phyloP scores from a whole-genome alignment of 306 rosid genomes.

The Vachellia pachyceras region DNA sequence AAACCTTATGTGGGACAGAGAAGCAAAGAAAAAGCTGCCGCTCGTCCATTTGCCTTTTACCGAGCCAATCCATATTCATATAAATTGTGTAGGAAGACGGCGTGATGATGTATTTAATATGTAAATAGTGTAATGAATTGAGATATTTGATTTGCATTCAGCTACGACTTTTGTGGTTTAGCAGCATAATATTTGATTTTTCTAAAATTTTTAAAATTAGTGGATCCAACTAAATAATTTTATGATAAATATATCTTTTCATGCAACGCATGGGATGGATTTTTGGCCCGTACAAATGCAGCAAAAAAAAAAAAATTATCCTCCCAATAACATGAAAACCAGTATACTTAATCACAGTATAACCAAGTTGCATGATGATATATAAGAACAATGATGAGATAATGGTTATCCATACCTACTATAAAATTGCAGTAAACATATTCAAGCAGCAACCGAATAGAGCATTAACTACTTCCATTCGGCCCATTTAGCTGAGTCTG shows the following conservation, averaged over 20 bases:
- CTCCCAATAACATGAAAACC: neutral
- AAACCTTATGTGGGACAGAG: constrained; percentile 21
- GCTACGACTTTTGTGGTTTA: neutral
- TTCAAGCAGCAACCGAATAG: constrained; percentile 33
- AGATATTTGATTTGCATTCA: neutral
- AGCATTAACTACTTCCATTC: constrained; percentile 62
- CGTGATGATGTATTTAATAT: neutral
- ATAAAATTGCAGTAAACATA: constrained; percentile 25
- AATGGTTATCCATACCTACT: constrained; percentile 40
- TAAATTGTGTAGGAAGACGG: neutral
- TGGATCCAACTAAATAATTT: neutral
- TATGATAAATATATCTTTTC: neutral
- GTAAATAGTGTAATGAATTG: neutral
- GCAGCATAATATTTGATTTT: neutral
- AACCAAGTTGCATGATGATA: neutral
- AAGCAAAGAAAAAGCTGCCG: constrained; percentile 8
- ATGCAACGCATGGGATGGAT: neutral
- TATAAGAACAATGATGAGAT: constrained; percentile 25
- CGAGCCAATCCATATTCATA: neutral
- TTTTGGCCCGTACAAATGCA: neutral
- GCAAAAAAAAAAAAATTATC: constrained; percentile 17
- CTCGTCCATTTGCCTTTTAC: constrained; percentile 3
- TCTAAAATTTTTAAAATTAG: neutral
- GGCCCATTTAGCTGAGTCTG: constrained; percentile 76
- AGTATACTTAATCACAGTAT: constrained; percentile 20